Evolutionary conservation across 352 stramenopile genomes (phyloP), one percentile per base, ranked within the genome.

Genomic region (Plasmopara muralis): DNA sequence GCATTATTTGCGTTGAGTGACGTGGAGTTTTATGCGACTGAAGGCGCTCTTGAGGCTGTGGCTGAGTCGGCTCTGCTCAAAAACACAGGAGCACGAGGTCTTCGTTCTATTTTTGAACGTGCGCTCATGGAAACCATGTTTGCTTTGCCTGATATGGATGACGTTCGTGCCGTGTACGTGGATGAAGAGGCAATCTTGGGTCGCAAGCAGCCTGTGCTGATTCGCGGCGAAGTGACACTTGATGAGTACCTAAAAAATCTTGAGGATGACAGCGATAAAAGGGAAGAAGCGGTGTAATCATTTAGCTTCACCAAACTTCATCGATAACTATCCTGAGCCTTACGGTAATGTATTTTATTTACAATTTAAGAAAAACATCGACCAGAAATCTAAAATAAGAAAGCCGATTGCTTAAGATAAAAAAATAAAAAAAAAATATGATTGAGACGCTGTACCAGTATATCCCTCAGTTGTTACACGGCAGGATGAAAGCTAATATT

Each of bases 41-140:
- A 97, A 41, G 85, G 77, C 28, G 95, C 93, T n/a, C 64, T 99
- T n/a, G 72, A 91, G 47, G 95, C 96, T 18, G 93, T 98, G 45
- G 95, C 96, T 0, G 82, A 89, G 47, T 89, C 88, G 35, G 95
- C 96, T 13, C 82, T 98, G 47, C 67, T 66, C 50, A 95, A 95
- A 55, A 96, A 96, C 55, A 98, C 96, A 7, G 96, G 96, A 18
- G 96, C 95, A n/a, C 85, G 96, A 58, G 96, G 95, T 12, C 72
- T 99, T 34, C 85, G 95, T 35, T 89, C 90, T 29, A 98, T 99
- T 58, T 96, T 97, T 44, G 95, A 96, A 61, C 74, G 75, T 35
- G 85, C 95, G 28, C 80, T 98, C 18, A 95, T 98, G 76, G 93
- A 98, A 54, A 97, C 93, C 29, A 98, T 98, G 84, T 98, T 98